Percentiles rank a stretch among this genome's conserved stretches.
These are phyloP conservation scores for Pestalotiopsis sp. DNA, from an alignment of 2,329 filamentous ascomycete species.

Conservation along the genomic window DNA sequence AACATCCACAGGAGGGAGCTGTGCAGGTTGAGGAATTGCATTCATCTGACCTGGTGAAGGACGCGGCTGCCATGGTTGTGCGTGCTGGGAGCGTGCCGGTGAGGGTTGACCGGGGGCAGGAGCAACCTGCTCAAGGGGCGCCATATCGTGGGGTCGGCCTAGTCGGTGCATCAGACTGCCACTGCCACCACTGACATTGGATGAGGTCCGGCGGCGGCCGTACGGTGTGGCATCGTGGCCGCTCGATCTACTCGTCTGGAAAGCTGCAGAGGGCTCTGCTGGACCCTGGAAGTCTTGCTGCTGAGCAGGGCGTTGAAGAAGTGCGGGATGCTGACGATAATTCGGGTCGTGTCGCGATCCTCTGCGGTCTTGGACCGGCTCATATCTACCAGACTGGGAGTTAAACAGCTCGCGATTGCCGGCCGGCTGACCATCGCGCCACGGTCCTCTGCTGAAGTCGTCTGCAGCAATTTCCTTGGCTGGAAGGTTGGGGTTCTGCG, in stretches of 20 bases:
- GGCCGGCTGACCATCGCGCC: slow-evolving; percentile 69
- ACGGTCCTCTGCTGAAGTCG: slow-evolving; percentile 84
- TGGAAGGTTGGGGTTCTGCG: slow-evolving; percentile 55
- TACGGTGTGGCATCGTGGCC: slow-evolving; percentile 66
- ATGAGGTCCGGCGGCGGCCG: slow-evolving; percentile 80
- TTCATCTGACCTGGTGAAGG: slow-evolving; percentile 46
- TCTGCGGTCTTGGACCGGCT: slow-evolving; percentile 81
- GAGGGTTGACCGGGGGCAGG: slow-evolving; percentile 44
- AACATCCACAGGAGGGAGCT: slow-evolving; percentile 29
- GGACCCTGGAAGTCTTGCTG: slow-evolving; percentile 65
- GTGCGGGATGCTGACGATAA: slow-evolving; percentile 59
- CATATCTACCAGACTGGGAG: slow-evolving; percentile 91
- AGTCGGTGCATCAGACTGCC: slow-evolving; percentile 66
- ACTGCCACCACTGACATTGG: slow-evolving; percentile 87
- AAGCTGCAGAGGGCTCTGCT: slow-evolving; percentile 83
- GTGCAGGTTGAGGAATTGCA: slow-evolving; percentile 41
- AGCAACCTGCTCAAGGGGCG: slow-evolving; percentile 40
- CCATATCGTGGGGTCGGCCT: slow-evolving; percentile 46
- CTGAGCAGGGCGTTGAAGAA: slow-evolving; percentile 74
- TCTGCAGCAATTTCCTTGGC: slow-evolving; percentile 90
- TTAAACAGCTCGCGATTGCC: slow-evolving; percentile 83
- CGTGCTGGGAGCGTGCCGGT: slow-evolving; percentile 36
- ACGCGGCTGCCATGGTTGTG: slow-evolving; percentile 42
- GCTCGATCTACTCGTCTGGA: slow-evolving; percentile 75
- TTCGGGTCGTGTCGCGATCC: slow-evolving; percentile 72